Evolutionary conservation across 2,329 filamentous ascomycete genomes (phyloP), one percentile per base, ranked within the genome.

Genomic region (Thermochaetoides dissita): DNA sequence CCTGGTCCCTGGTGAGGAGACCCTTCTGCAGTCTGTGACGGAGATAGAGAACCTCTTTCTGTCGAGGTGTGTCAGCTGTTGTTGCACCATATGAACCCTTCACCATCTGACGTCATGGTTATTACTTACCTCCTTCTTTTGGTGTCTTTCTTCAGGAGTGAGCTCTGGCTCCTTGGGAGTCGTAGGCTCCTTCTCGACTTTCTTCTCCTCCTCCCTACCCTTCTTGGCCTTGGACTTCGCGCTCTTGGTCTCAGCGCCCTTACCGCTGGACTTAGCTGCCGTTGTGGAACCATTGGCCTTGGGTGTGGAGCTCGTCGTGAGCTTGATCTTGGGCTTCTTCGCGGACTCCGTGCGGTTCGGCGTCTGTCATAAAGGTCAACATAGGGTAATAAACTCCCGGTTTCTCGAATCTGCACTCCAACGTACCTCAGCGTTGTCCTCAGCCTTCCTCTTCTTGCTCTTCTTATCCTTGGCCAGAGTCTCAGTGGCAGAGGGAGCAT

Each of bases 21-120:
- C 88, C 88, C 60, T 94, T 93, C 59, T 98, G 91, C 31, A 98
- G 77, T 60, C 88, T 86, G 64, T 98, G 89, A 49, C 91, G 83
- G 34, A 95, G 74, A 61, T 93, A 96, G 30, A 95, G 67, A n/a
- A 98, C 86, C 52, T 84, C 79, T 51, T 77, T 80, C 72, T 83
- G 50, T 38, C 34, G 9, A 17, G 8, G 10, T 6, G 24, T 30
- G 40, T 50, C 32, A 51, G 42, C 40, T 24, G 17, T 24, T 24
- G 17, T 24, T 24, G 17, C 17, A 24, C 17, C 17, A 24, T 24
- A 24, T 3, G 17, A 24, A 24, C 17, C 17, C 17, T 24, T 24
- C 17, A 24, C 17, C 17, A 24, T 24, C 17, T 24, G 3, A 24
- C 17, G 17, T 24, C 17, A 24, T 24, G 17, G 17, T 24, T 24